phyloP scores from a whole-genome alignment of 768 basidiomycete genomes.

The Termitomyces sp. region DNA sequence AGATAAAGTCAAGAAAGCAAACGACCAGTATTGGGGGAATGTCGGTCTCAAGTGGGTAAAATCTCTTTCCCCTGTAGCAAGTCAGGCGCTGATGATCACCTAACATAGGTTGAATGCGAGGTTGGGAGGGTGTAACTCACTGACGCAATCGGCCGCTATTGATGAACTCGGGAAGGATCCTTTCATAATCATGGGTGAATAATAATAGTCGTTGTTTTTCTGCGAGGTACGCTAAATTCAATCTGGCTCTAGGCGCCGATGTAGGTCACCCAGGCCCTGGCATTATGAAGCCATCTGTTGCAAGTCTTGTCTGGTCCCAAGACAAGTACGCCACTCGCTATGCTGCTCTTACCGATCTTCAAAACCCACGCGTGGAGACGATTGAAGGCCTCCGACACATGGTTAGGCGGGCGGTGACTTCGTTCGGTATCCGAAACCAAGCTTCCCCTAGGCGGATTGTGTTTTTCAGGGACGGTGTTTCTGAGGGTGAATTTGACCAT shows the following conservation, averaged over 20 bases:
- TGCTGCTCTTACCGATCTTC: slow-evolving; percentile 34
- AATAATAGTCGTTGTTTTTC: neutral
- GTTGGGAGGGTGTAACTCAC: slow-evolving; percentile 47
- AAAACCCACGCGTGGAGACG: slow-evolving; percentile 42
- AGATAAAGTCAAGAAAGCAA: slow-evolving; percentile 27
- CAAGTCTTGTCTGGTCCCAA: slow-evolving; percentile 54
- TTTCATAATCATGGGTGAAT: slow-evolving; percentile 39
- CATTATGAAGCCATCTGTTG: slow-evolving; percentile 45
- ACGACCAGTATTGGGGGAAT: slow-evolving; percentile 55
- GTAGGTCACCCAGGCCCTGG: slow-evolving; percentile 65
- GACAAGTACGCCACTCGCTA: slow-evolving; percentile 46
- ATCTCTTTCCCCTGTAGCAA: neutral
- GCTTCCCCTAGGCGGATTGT: slow-evolving; percentile 9
- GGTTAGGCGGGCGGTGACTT: slow-evolving; percentile 21
- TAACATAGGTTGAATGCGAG: slow-evolving; percentile 47
- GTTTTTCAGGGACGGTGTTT: slow-evolving; percentile 25
- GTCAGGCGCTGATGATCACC: neutral
- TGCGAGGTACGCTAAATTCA: neutral
- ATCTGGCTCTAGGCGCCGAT: slow-evolving; percentile 40
- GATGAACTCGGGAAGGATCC: slow-evolving; percentile 17
- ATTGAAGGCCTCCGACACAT: slow-evolving; percentile 40
- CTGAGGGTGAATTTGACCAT: slow-evolving; percentile 24
- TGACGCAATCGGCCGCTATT: slow-evolving; percentile 25
- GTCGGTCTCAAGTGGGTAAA: slow-evolving; percentile 45
- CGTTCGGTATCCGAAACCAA: slow-evolving; percentile 7